Evolutionary conservation across 2,329 filamentous ascomycete genomes (phyloP).

Genomic region (Xylariaceae sp.): DNA sequence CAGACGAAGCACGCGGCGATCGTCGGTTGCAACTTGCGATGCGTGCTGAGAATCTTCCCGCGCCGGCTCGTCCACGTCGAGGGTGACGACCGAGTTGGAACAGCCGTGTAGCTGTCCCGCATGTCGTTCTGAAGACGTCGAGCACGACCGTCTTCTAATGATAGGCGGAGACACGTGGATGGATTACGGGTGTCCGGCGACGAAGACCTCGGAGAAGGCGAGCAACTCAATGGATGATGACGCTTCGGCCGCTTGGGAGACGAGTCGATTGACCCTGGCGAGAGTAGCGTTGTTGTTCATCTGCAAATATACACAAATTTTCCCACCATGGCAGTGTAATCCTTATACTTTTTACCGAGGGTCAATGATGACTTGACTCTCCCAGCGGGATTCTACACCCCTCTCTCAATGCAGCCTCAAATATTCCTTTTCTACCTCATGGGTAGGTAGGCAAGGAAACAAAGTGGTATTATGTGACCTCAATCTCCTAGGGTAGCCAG

Average conservation of each 20-base stretch:
- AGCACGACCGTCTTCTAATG: conserved; percentile 6
- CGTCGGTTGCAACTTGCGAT: conserved; percentile 30
- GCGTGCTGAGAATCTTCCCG: conserved; percentile 24
- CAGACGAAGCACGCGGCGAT: conserved; percentile 26
- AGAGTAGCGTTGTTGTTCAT: conserved; percentile 17
- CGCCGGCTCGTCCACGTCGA: conserved; percentile 21
- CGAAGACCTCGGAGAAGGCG: conserved; percentile 18
- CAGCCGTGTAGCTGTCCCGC: conserved; percentile 19
- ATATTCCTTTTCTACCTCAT: too few relatives aligned
- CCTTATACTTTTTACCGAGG: too few relatives aligned
- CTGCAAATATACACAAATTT: too few relatives aligned
- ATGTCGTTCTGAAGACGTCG: conserved; percentile 13
- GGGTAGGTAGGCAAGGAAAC: too few relatives aligned
- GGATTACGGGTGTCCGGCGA: conserved; percentile 19
- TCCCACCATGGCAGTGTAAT: too few relatives aligned
- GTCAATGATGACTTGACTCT: too few relatives aligned
- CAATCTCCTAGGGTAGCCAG: too few relatives aligned
- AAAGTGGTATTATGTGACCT: too few relatives aligned
- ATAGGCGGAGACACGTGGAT: conserved; percentile 10
- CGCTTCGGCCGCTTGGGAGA: conserved; percentile 8
- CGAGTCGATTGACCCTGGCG: conserved; percentile 9
- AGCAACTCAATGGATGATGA: conserved; percentile 12
- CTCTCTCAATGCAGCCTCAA: too few relatives aligned
- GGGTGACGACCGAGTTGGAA: conserved; percentile 27
- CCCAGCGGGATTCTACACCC: too few relatives aligned